Evolutionary conservation across 2,329 filamentous ascomycete species (phyloP), one percentile per base, ranked within the genome.

Genomic region (Hypocreales sp.): DNA sequence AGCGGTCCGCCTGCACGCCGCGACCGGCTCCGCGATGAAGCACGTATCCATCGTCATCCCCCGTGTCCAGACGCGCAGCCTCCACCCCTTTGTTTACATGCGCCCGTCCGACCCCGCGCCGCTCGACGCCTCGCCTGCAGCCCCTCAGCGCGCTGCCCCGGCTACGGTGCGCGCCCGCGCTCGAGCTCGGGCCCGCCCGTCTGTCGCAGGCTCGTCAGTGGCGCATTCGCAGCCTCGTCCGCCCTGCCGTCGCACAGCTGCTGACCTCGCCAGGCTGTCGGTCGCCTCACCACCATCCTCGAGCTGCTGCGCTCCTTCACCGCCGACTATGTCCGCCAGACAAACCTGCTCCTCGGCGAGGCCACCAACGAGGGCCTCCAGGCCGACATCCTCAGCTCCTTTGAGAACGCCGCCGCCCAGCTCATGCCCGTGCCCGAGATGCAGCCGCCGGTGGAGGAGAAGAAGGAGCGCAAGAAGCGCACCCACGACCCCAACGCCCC

Each of bases 401-500:
- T 72, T 30, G 66, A 73, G 32, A 58, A 52, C 61, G 53, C 47
- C 36, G 59, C 55, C 47, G 55, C 57, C 31, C 52, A 56, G 39
- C 48, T 63, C 27, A 54, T 61, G n/a, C 47, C 58, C 13, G 37
- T 51, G 27, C 39, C 50, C 22, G 41, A 55, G 28, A 40, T 48
- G 17, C 53, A 51, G 9, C 62, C 64, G 15, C 57, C 55, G 2
- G 66, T 60, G 8, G 68, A 73, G 44, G 72, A 74, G 51, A 79
- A 83, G 67, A 84, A 84, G 67, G 84, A 90, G 66, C 77, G 80
- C 54, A 87, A 90, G 67, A 86, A 86, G 64, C 72, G 76, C 35
- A 74, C 73, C 22, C 75, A 80, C 46, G 87, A 95, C 51, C 86
- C 86, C 40, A 92, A 93, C 52, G 86, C 86, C 6, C 87, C 87